Evolutionary conservation across 345 rosid species (phyloP).

Genomic region (Dipteronia dyeriana): DNA sequence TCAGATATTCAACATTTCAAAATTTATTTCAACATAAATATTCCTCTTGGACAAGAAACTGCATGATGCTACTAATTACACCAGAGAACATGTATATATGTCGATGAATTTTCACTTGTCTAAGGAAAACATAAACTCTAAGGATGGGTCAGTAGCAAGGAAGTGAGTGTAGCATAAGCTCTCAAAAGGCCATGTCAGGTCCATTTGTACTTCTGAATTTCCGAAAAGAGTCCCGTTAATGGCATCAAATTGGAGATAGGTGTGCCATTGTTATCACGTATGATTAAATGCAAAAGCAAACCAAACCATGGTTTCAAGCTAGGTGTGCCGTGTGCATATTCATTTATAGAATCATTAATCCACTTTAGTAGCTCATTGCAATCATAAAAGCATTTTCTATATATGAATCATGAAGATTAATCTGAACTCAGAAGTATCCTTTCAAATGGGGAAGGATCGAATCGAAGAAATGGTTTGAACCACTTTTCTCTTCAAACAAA

Average conservation of each 20-base stretch:
- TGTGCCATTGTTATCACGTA: neutral
- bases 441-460: no score
- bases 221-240: neutral
- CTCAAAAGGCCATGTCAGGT: neutral
- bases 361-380: no score
- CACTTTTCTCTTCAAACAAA: no score
- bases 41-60: neutral
- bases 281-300: no score
- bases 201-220: neutral
- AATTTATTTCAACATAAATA: neutral
- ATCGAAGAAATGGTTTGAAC: no score
- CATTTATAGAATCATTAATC: no score
- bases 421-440: no score
- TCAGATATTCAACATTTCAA: neutral
- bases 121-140: neutral
- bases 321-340: no score
- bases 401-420: no score
- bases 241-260: conserved; percentile 6
- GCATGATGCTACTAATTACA: neutral
- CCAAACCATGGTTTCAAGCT: no score
- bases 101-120: neutral
- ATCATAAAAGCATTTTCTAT: no score
- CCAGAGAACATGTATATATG: neutral
- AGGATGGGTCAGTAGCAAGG: neutral
- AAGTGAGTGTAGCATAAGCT: no score